Evolutionary conservation across 31 red algal species (phyloP), one percentile per base, ranked within the genome.

Genomic region (Odonthalia washingtoniensis): DNA sequence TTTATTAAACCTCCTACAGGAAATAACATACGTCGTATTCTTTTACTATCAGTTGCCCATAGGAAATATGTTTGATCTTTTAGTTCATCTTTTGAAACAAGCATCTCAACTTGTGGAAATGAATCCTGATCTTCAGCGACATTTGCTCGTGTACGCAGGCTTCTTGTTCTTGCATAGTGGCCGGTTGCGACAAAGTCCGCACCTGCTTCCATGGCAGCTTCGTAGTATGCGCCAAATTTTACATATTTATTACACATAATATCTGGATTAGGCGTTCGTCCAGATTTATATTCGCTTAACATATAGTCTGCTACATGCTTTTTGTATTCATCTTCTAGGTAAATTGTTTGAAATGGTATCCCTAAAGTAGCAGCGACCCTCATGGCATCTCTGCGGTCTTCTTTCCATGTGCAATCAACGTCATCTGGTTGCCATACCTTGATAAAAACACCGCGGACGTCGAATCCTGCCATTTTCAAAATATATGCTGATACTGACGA

Each of bases 221-320:
- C 64, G 27, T 33, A 67, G 33, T 33, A 67, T 30, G 33, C 64
- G 30, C 64, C 64, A 35, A 67, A 67, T 35, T 67, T 67, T 35
- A 67, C 33, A 33, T 67, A 30, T 67, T 35, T 30, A 35, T 67
- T 67, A 67, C 64, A 67, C 95, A 99, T 92, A 5, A 99, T 68
- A 85, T 99, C 98, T 2, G 98, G 98, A 66, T 99, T 99, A 40
- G 98, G 98, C 60, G 98, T 99, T 5, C 95, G 93, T 62, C 98
- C 98, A 31, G 38, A 41, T 61, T 72, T 87, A 38, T 89, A 90
- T 74, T 97, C 95, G 18, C 75, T 62, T 0, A 99, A 65, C 1
- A 93, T 99, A 70, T 97, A 97, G 9, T 65, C 61, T 3, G 97
- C 95, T 62, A 99, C 93, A 34, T 90, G 66, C 32, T 96, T 92